Percentiles rank a stretch among this genome's conserved stretches.
phyloP scores from a whole-genome alignment of 345 rosid species.

The Eutrema japonicum region DNA sequence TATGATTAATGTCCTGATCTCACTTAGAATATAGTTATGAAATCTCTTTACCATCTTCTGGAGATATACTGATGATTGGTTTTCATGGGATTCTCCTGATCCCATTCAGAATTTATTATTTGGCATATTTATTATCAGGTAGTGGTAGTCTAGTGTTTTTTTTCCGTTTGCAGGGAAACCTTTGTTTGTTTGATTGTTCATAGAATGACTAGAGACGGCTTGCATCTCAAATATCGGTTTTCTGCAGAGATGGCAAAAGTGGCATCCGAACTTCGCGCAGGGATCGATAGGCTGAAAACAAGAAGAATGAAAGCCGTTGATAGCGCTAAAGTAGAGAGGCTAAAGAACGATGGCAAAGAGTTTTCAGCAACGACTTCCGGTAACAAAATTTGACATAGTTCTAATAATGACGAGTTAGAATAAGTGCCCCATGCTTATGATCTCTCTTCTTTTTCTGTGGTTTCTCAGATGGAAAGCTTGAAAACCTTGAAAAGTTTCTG shows the following conservation, averaged over 20 bases:
- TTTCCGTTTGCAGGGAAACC: not conserved
- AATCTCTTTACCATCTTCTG: not conserved
- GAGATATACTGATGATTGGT: not conserved
- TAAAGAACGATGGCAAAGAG: conserved; percentile 44
- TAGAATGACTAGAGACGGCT: not conserved
- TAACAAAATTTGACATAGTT: conserved; percentile 17
- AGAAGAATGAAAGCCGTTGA: conserved; percentile 45
- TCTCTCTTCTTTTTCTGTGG: conserved; percentile 29
- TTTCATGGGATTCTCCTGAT: not conserved
- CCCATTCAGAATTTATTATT: not conserved
- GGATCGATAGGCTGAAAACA: conserved; percentile 50
- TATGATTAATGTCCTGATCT: conserved; percentile 1
- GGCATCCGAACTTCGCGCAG: conserved; percentile 60
- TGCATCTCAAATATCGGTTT: conserved; percentile 14
- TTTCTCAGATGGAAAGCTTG: conserved; percentile 50
- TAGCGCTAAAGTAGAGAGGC: conserved; percentile 42
- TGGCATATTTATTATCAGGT: not conserved
- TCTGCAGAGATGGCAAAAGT: conserved; percentile 63
- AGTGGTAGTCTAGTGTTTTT: conserved; percentile 7
- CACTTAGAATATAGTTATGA: conserved; percentile 18
- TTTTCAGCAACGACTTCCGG: conserved; percentile 35
- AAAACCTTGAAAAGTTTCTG: conserved; percentile 62
- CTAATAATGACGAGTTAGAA: not conserved
- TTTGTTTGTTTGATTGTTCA: conserved; percentile 14
- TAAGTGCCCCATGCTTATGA: conserved; percentile 13